phyloP scores from a whole-genome alignment of 768 basidiomycete species.

The Phaeolepiota aurea region DNA sequence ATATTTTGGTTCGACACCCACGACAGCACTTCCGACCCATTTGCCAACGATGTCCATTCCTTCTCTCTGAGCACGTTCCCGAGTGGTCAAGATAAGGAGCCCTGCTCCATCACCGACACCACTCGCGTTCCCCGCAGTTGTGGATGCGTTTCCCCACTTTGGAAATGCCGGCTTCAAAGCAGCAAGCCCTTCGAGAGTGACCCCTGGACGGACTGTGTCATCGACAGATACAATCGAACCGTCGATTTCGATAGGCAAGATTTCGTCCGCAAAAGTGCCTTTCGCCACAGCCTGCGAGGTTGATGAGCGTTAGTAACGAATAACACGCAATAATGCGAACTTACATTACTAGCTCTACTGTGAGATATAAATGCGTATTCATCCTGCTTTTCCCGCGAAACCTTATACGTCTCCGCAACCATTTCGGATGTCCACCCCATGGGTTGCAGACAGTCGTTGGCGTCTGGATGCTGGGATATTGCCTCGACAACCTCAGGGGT shows the following conservation, averaged over 20 bases:
- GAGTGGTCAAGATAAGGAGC: conserved; percentile 72
- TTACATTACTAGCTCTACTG: conserved; percentile 62
- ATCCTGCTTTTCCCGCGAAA: conserved; percentile 80
- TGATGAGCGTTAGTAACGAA: background rate
- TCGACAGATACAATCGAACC: conserved; percentile 64
- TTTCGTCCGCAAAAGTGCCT: conserved; percentile 81
- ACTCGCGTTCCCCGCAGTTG: conserved; percentile 82
- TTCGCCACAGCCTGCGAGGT: conserved; percentile 45
- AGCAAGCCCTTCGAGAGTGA: conserved; percentile 68
- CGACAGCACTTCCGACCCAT: conserved; percentile 69
- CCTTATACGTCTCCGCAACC: conserved; percentile 73
- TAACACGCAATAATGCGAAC: background rate
- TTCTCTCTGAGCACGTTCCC: conserved; percentile 66
- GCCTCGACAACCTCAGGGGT: conserved; percentile 56
- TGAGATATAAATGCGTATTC: conserved; percentile 86
- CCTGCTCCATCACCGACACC: conserved; percentile 93
- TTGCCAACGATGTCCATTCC: conserved; percentile 79
- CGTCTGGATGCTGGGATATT: conserved; percentile 52
- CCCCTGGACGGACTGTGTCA: conserved; percentile 83
- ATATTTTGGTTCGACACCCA: conserved; percentile 68
- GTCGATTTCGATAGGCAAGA: conserved; percentile 74
- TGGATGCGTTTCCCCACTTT: conserved; percentile 61
- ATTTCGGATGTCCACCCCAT: conserved; percentile 97
- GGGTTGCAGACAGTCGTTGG: conserved; percentile 77
- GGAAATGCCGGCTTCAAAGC: conserved; percentile 85